Conservation (phyloP, 2,329 filamentous ascomycete genomes). For the Sclerotinia subarctica region DNA sequence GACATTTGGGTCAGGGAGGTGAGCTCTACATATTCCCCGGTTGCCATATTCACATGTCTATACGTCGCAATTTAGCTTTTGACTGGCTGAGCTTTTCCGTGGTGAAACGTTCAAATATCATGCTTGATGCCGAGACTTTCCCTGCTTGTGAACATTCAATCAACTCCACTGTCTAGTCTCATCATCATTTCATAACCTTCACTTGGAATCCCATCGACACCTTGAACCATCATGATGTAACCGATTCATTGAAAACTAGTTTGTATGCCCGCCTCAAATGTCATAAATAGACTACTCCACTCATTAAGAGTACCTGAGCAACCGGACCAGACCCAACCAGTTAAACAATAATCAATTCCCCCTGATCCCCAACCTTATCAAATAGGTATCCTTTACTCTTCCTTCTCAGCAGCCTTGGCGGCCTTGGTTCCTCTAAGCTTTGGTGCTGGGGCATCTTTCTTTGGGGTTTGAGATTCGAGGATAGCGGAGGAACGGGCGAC, state of each 20-base stretch:
- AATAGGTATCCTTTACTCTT: slow-evolving; percentile 38
- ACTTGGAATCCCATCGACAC: background rate
- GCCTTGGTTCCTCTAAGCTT: slow-evolving; percentile 81
- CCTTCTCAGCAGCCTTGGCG: slow-evolving; percentile 61
- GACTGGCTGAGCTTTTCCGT: background rate
- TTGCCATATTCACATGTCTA: slow-evolving; percentile 1
- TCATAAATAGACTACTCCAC: slow-evolving; percentile 14
- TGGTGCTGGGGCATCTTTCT: slow-evolving; percentile 69
- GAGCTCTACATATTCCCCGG: background rate
- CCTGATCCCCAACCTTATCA: slow-evolving; percentile 28
- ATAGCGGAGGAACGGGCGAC: slow-evolving; percentile 85
- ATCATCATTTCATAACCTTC: slow-evolving; percentile 4
- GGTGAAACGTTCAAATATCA: background rate
- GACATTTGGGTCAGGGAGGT: background rate
- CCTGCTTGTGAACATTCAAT: background rate
- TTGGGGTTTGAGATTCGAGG: slow-evolving; percentile 71
- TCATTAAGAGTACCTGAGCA: slow-evolving; percentile 12
- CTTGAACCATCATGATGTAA: slow-evolving; percentile 1
- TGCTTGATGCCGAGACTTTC: slow-evolving; percentile 2
- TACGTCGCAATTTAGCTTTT: background rate
- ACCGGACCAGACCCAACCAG: slow-evolving; percentile 27
- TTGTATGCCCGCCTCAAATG: slow-evolving; percentile 9
- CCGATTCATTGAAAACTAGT: slow-evolving; percentile 15
- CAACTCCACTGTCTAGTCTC: background rate
- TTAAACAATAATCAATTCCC: slow-evolving; percentile 19